Percentiles rank a stretch among this genome's conserved stretches.
Evolutionary conservation across 2,329 filamentous ascomycete genomes (phyloP).

Genomic region (Sarocladiaceae sp.): DNA sequence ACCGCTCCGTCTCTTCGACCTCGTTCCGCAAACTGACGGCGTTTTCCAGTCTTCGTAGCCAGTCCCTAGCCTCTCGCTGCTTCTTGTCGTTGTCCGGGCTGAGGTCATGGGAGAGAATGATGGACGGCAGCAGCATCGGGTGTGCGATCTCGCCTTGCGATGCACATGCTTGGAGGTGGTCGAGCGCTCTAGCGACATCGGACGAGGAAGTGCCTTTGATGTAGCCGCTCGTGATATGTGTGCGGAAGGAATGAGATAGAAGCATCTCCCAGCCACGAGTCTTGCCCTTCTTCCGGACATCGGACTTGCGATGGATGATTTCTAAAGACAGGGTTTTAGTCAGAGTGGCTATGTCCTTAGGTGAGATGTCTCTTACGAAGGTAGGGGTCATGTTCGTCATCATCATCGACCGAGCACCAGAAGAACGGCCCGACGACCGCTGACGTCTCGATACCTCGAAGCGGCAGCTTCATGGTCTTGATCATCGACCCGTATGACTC

Average conservation of each 20-base stretch:
- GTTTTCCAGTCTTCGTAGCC: constrained; percentile 55
- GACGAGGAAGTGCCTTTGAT: constrained; percentile 55
- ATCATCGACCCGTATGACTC: constrained; percentile 51
- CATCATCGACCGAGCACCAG: constrained; percentile 51
- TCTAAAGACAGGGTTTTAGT: constrained; percentile 29
- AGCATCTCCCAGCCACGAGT: constrained; percentile 61
- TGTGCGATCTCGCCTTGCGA: constrained; percentile 47
- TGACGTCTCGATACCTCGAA: constrained; percentile 51
- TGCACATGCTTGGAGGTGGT: constrained; percentile 36
- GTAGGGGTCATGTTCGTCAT: constrained; percentile 50
- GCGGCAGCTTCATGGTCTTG: constrained; percentile 44
- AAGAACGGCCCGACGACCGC: constrained; percentile 58
- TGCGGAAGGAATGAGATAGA: constrained; percentile 50
- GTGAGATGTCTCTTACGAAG: constrained; percentile 44
- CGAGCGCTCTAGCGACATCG: constrained; percentile 42
- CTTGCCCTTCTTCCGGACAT: constrained; percentile 57
- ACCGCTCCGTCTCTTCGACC: constrained; percentile 49
- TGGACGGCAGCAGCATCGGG: constrained; percentile 51
- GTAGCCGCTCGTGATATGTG: constrained; percentile 52
- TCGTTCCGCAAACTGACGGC: constrained; percentile 55
- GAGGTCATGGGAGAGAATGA: constrained; percentile 54
- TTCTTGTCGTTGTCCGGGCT: constrained; percentile 50
- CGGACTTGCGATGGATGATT: constrained; percentile 59
- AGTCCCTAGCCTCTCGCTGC: constrained; percentile 56
- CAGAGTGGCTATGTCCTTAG: not conserved